Percentiles rank a stretch among this genome's conserved stretches.
Evolutionary conservation across 495 filamentous ascomycete species (phyloP).

Genomic region (Lasiosphaeria hispida): DNA sequence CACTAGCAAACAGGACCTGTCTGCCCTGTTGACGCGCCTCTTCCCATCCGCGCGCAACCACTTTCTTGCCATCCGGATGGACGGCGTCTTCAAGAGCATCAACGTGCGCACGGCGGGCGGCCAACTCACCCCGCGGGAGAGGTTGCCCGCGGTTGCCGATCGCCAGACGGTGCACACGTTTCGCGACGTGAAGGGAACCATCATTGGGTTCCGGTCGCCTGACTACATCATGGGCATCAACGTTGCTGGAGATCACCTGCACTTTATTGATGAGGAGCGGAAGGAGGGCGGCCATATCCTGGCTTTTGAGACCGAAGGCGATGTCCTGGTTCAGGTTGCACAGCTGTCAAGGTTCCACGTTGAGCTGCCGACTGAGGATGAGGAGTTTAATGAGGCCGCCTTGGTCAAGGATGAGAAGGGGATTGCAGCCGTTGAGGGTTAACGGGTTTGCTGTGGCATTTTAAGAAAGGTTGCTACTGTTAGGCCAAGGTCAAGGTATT

Average conservation of each 20-base stretch:
- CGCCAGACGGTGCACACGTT: slow-evolving; percentile 41
- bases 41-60: slow-evolving; percentile 40
- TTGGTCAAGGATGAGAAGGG: slow-evolving; percentile 36
- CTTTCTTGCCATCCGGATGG: slow-evolving; percentile 38
- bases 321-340: slow-evolving; percentile 35
- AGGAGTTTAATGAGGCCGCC: slow-evolving; percentile 40
- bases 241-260: slow-evolving; percentile 51
- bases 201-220: slow-evolving; percentile 52
- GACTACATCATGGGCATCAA: slow-evolving; percentile 47
- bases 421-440: slow-evolving; percentile 35
- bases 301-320: slow-evolving; percentile 40
- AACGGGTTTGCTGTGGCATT: not conserved
- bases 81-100: slow-evolving; percentile 36
- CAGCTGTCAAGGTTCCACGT: slow-evolving; percentile 34
- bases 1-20: slow-evolving; percentile 36
- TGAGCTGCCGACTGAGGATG: slow-evolving; percentile 39
- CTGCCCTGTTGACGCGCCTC: slow-evolving; percentile 32
- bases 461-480: not conserved
- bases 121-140: slow-evolving; percentile 34
- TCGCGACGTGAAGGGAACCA: slow-evolving; percentile 34
- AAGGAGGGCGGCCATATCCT: slow-evolving; percentile 48
- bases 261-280: slow-evolving; percentile 48
- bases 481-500: not conserved
- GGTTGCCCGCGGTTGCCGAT: slow-evolving; percentile 40
- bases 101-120: slow-evolving; percentile 41